Base-by-base conservation (phyloP, 139 green algal species). In the Diplosphaera chodatii region DNA sequence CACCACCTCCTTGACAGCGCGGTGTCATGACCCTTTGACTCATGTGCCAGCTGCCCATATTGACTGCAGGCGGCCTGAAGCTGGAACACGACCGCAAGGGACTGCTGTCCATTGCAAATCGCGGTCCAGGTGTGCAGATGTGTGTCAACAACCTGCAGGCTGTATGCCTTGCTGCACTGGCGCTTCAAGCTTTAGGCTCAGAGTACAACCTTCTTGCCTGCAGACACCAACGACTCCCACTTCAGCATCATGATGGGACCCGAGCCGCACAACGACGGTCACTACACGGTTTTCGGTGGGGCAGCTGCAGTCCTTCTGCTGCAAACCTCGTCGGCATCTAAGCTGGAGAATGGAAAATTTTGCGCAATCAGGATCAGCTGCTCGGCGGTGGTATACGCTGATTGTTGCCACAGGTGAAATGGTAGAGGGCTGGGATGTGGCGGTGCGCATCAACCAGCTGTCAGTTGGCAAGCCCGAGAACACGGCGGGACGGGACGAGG, bases 241-340 rank as follows among this genome's bases (percentile, higher is more conserved):
- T 91, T 93, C 59, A 84, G 72, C 23, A 93, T 93, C 74, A 84
- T 93, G 74, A 85, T 93, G 80, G 79, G 69, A 1, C 74, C 87
- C 0, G 87, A 85, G 13, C 85, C 76, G 27, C 85, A 91, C 71
- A 48, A 92, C 67, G 72, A 81, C 71, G 78, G 76, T 15, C 22
- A 85, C 65, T 92, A 91, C 78, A 91, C 85, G 41, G 85, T 93
- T 18, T 93, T 92, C 66, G 87, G 85, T 59, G 16, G 3, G 48
- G 10, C 48, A 20, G 6, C n/a, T n/a, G n/a, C n/a, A n/a, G n/a
- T n/a, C n/a, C n/a, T n/a, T n/a, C n/a, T n/a, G n/a, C n/a, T n/a
- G n/a, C n/a, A n/a, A n/a, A n/a, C n/a, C n/a, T n/a, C n/a, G n/a
- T n/a, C n/a, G n/a, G n/a, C n/a, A n/a, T n/a, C n/a, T n/a, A n/a